phyloP scores from a whole-genome alignment of 2,329 filamentous ascomycete species.

The Penicillium thymicola region DNA sequence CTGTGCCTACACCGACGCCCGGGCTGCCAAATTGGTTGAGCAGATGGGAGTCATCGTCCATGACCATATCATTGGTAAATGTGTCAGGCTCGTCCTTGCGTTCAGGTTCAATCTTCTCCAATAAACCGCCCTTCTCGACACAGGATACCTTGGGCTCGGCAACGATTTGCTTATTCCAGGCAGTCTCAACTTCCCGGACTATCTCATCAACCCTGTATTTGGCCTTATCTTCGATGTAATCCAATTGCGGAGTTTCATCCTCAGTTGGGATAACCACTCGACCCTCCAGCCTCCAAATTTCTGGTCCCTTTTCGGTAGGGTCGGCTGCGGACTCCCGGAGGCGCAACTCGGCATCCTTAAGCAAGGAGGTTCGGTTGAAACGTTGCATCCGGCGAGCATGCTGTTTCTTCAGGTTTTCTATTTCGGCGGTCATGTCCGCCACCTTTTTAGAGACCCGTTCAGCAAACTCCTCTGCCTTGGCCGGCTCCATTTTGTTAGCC shows the following conservation, averaged over 20 bases:
- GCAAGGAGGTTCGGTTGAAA: constrained; percentile 66
- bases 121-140: constrained; percentile 72
- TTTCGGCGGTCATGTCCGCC: constrained; percentile 71
- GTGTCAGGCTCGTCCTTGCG: constrained; percentile 34
- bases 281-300: constrained; percentile 65
- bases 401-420: constrained; percentile 76
- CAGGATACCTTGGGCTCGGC: constrained; percentile 64
- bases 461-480: constrained; percentile 79
- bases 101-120: constrained; percentile 52
- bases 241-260: constrained; percentile 34
- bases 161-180: constrained; percentile 65
- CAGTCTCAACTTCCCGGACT: constrained; percentile 68
- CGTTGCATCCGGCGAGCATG: constrained; percentile 74
- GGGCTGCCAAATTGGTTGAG: constrained; percentile 37
- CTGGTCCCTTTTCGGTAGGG: constrained; percentile 53
- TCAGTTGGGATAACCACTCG: constrained; percentile 33
- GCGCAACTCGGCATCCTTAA: constrained; percentile 72
- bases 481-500: constrained; percentile 65
- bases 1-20: constrained; percentile 7
- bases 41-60: constrained; percentile 33
- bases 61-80: constrained; percentile 32
- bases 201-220: constrained; percentile 63
- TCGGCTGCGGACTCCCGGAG: constrained; percentile 64
- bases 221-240: constrained; percentile 43
- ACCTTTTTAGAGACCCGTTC: constrained; percentile 72